A percentile compares a stretch with the other conserved stretches of the same genome.
These are phyloP conservation scores for Pouteria glomerata DNA, from an alignment of 148 eudicot species.

Conservation along the genomic window DNA sequence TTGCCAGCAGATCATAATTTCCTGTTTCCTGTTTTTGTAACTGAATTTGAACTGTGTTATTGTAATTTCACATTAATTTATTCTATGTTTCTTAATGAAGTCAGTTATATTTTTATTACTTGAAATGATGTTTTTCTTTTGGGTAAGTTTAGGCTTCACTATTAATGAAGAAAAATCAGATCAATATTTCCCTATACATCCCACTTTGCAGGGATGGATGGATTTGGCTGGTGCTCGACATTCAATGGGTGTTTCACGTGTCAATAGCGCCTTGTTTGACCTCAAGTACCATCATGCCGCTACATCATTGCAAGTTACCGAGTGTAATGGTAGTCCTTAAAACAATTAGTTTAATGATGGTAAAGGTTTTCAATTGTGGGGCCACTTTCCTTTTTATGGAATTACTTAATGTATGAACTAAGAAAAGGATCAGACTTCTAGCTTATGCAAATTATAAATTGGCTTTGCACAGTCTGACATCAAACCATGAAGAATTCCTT, in stretches of 20 bases:
- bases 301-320: slow-evolving; percentile 46
- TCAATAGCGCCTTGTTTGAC: slow-evolving; percentile 58
- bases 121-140: no score
- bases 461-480: not conserved
- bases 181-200: not conserved
- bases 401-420: no score
- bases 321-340: slow-evolving; percentile 36
- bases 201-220: slow-evolving; percentile 57
- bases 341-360: not conserved
- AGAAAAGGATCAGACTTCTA: not conserved
- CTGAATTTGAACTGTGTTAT: not conserved
- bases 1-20: not conserved
- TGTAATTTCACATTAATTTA: not conserved
- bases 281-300: slow-evolving; percentile 73
- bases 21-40: not conserved
- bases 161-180: not conserved
- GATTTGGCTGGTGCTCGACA: slow-evolving; percentile 81
- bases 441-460: not conserved
- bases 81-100: not conserved
- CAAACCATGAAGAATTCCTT: not conserved
- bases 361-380: not conserved
- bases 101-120: not conserved
- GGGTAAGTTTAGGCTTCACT: no score
- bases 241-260: slow-evolving; percentile 82
- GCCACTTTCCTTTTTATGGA: no score